These are phyloP conservation scores for Cyclotella kingstonii DNA, from an alignment of 108 stramenopile species.

Conservation along the genomic window DNA sequence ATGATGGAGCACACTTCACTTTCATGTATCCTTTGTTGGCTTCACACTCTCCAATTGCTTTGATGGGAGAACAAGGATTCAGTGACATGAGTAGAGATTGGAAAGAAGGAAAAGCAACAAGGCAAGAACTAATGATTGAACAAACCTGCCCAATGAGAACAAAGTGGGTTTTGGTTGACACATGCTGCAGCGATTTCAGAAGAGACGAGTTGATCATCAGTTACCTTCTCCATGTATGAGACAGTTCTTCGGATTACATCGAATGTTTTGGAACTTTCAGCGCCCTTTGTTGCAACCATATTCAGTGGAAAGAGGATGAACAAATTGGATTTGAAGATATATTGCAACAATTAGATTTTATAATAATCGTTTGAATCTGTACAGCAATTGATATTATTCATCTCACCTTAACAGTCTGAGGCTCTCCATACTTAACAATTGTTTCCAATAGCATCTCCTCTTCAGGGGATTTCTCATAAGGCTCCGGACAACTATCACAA, in stretches of 20 bases:
- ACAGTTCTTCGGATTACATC: conserved; percentile 53
- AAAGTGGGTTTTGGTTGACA: conserved; percentile 59
- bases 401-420: conserved; percentile 36
- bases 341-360: neutral
- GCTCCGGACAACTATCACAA: conserved; percentile 32
- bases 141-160: conserved; percentile 39
- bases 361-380: neutral
- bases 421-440: conserved; percentile 53
- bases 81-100: neutral
- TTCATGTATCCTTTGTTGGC: conserved; percentile 71
- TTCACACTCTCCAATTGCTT: conserved; percentile 69
- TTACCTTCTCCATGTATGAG: conserved; percentile 64
- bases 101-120: neutral
- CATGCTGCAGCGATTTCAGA: conserved; percentile 46
- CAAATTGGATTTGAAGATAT: neutral
- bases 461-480: conserved; percentile 17
- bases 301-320: neutral
- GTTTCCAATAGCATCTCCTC: conserved; percentile 31
- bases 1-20: conserved; percentile 58
- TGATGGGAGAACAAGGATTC: neutral
- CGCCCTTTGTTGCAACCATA: conserved; percentile 22
- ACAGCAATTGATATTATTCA: neutral
- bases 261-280: conserved; percentile 37
- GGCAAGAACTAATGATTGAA: neutral
- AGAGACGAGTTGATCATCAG: conserved; percentile 29